Base-by-base conservation (phyloP, 2,329 filamentous ascomycete genomes). In the Plenodomus tracheiphilus region DNA sequence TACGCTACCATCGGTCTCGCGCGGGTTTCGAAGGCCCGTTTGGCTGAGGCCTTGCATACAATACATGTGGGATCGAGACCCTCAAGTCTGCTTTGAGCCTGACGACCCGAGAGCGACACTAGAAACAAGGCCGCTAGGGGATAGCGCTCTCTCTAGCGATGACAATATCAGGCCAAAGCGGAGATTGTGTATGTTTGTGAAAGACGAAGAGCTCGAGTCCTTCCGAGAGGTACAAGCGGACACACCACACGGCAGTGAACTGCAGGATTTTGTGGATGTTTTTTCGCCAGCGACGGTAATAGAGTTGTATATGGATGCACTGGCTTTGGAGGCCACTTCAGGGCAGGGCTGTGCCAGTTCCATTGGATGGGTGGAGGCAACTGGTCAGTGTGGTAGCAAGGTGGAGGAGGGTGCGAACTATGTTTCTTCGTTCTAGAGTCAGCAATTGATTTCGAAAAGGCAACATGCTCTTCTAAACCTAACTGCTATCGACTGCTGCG, bases 211-310 rank as follows among this genome's bases (percentile, higher is more conserved):
- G 34, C 25, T 49, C 17, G 53, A 58, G 34, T 56, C 34, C 21
- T 40, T 54, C 16, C 34, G 51, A 10, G 58, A 62, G 37, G 60
- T 58, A 25, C 45, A 46, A 21, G 54, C 47, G 13, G 62, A 59
- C 6, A 67, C 62, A 6, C 54, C 55, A 19, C 64, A 67, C 44
- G 46, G 54, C 22, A 64, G 64, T 46, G 58, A 64, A 39, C 22
- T 62, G 28, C 45, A 52, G 6, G 41, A 48, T 6, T 61, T 56
- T 8, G 58, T 62, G 13, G 54, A 62, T 28, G 34, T 51, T 16
- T 22, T 36, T 16, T 32, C 43, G 15, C 43, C 53, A 18, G 37
- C 46, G 16, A 36, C 35, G 4, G 37, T 51, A 16, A 58, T 54
- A 30, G 52, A 49, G 16, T 39, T 58, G 22, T 41, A 45, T 16